Conservation (phyloP, 768 basidiomycete species). For the Flagelloscypha sp. region DNA sequence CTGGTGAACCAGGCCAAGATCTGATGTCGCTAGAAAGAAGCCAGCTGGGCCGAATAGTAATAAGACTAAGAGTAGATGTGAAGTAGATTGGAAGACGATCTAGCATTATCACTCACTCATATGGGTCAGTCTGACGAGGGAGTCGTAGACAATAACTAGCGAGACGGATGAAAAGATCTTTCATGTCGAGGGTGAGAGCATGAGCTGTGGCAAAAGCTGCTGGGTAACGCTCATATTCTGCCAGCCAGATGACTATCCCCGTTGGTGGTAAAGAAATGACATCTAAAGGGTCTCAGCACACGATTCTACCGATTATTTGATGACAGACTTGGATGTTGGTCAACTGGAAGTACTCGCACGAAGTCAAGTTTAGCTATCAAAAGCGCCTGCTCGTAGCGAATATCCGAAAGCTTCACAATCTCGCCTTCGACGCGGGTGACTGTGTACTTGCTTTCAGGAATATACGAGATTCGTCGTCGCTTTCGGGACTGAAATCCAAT, state of each 20-base stretch:
- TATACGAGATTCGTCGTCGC: conserved; percentile 61
- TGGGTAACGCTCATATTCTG: conserved; percentile 72
- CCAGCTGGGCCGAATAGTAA: conserved; percentile 58
- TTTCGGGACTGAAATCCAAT: conserved; percentile 46
- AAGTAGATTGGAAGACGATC: conserved; percentile 3
- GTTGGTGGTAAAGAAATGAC: conserved; percentile 44
- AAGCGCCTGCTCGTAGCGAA: conserved; percentile 70
- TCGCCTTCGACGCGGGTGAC: conserved; percentile 61
- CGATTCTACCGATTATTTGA: too few relatives aligned
- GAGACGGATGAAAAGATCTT: conserved; percentile 71
- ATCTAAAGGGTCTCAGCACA: too few relatives aligned
- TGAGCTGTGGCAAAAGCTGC: conserved; percentile 71
- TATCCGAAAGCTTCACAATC: conserved; percentile 71
- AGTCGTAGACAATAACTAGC: conserved; percentile 74
- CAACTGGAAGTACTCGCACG: conserved; percentile 59
- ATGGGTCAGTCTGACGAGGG: conserved; percentile 49
- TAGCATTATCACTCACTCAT: conserved; percentile 46
- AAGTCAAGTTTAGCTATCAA: conserved; percentile 74
- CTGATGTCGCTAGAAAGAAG: conserved; percentile 71
- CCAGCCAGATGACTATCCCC: conserved; percentile 69
- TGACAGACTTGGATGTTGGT: too few relatives aligned
- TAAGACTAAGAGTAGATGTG: conserved; percentile 7
- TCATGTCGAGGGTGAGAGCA: conserved; percentile 77
- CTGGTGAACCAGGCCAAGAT: conserved; percentile 76
- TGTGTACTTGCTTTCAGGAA: conserved; percentile 69